Conservation (phyloP, 768 basidiomycete species). For the Hysterangium stoloniferum region DNA sequence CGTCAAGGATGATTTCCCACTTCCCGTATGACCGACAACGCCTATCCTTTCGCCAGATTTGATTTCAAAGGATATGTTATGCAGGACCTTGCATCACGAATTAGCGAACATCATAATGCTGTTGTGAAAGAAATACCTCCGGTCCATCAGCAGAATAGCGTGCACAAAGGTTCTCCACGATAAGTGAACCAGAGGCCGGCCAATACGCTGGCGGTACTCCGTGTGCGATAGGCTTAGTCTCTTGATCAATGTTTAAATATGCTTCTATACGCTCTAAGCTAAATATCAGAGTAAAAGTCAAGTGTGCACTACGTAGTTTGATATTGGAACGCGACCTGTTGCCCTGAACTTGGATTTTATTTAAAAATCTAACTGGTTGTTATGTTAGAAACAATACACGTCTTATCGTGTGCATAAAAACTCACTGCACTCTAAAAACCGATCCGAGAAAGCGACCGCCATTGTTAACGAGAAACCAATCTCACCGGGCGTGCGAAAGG, state of each 20-base stretch:
- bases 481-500: slow-evolving; percentile 11
- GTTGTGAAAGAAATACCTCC: slow-evolving; percentile 3
- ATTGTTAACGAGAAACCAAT: slow-evolving; percentile 16
- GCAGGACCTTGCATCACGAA: slow-evolving; percentile 35
- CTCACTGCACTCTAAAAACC: slow-evolving; percentile 20
- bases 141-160: slow-evolving; percentile 32
- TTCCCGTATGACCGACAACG: slow-evolving; percentile 28
- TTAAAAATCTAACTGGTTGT: neutral
- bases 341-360: neutral
- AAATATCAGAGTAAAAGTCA: neutral
- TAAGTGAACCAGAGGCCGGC: slow-evolving; percentile 31
- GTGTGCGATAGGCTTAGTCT: slow-evolving; percentile 32
- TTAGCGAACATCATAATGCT: too few species aligned
- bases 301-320: neutral
- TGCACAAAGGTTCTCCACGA: slow-evolving; percentile 29
- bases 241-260: slow-evolving; percentile 52
- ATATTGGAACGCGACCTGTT: slow-evolving; percentile 17
- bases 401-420: too few species aligned
- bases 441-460: slow-evolving; percentile 11
- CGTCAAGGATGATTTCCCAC: slow-evolving; percentile 19
- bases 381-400: neutral
- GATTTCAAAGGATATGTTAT: slow-evolving; percentile 35
- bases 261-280: slow-evolving; percentile 31
- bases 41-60: slow-evolving; percentile 39
- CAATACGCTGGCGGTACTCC: slow-evolving; percentile 49